phyloP scores from a whole-genome alignment of 2,329 filamentous ascomycete genomes.

The Stylonectria norvegica region DNA sequence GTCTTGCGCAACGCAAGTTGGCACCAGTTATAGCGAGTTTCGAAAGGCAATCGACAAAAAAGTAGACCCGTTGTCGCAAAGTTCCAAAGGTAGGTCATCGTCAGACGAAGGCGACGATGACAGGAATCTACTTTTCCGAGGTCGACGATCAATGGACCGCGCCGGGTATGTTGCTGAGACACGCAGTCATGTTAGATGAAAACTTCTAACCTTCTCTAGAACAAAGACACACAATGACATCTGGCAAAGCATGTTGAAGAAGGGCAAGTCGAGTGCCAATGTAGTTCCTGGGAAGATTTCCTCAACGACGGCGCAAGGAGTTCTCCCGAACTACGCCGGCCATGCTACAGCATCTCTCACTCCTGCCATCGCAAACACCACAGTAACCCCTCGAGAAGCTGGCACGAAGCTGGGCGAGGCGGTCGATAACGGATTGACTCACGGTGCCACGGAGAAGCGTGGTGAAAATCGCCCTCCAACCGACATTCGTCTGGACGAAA shows the following conservation, averaged over 20 bases:
- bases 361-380: slow-evolving; percentile 41
- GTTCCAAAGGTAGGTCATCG: slow-evolving; percentile 24
- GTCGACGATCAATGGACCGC: slow-evolving; percentile 29
- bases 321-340: slow-evolving; percentile 51
- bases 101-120: slow-evolving; percentile 34
- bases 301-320: slow-evolving; percentile 52
- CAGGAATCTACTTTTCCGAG: slow-evolving; percentile 37
- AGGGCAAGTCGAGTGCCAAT: slow-evolving; percentile 46
- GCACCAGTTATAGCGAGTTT: slow-evolving; percentile 27
- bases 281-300: slow-evolving; percentile 48
- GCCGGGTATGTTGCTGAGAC: slow-evolving; percentile 31
- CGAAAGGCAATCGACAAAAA: slow-evolving; percentile 19
- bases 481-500: slow-evolving; percentile 16
- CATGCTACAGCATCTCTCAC: slow-evolving; percentile 50
- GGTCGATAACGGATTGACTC: slow-evolving; percentile 17
- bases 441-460: slow-evolving; percentile 33
- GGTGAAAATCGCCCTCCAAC: slow-evolving; percentile 45
- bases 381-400: slow-evolving; percentile 30
- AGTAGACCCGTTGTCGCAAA: slow-evolving; percentile 2
- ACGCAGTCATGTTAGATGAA: neutral
- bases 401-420: slow-evolving; percentile 25
- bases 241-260: slow-evolving; percentile 50
- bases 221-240: slow-evolving; percentile 43
- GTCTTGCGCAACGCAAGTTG: slow-evolving; percentile 23
- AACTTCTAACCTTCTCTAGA: slow-evolving; percentile 25